Evolutionary conservation across 2,329 filamentous ascomycete species (phyloP), one percentile per base, ranked within the genome.

Genomic region (Aaosphaeria pasadenensis): DNA sequence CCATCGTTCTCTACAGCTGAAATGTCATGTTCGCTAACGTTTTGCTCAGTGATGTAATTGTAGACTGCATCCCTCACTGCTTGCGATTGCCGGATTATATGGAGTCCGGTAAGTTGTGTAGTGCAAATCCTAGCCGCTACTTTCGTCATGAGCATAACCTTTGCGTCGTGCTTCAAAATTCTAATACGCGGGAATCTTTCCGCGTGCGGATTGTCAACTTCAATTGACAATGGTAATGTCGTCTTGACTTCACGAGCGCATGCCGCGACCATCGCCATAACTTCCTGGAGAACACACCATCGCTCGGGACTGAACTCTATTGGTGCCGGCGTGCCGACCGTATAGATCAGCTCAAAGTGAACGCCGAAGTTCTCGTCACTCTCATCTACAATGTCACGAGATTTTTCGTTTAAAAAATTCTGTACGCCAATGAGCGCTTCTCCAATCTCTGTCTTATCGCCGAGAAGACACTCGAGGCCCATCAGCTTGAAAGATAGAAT

Each of bases 301-400:
- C 85, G 70, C 2, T 78, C 63, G 0, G 80, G 79, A 42, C 75
- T 74, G 7, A 77, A 68, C 5, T 86, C 79, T 0, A 85, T 69
- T 0, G 75, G 53, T 1, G 60, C 57, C 48, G 84, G 79, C 0
- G 60, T 50, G 0, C 83, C 84, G 54, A 86, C 77, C 0, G 83
- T 85, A 48, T 87, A 87, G 1, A 87, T 71, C 0, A 87, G 63
- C 55, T 87, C 81, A 36, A 84, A 85, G 40, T 78, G 80, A 4
- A 77, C 73, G 40, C 75, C 81, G 38, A 87, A 79, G 46, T 81
- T 82, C 47, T 87, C 82, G 42, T 88, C 85, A 35, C 80, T 83
- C 61, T 88, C 83, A 48, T 87, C 84, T 0, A 87, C 71, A 2
- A 88, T 73, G 50, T 86, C 83, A 0, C 82, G 70, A 0, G 76